Base-by-base conservation (phyloP, 768 basidiomycete species). In the Trametes villosa region DNA sequence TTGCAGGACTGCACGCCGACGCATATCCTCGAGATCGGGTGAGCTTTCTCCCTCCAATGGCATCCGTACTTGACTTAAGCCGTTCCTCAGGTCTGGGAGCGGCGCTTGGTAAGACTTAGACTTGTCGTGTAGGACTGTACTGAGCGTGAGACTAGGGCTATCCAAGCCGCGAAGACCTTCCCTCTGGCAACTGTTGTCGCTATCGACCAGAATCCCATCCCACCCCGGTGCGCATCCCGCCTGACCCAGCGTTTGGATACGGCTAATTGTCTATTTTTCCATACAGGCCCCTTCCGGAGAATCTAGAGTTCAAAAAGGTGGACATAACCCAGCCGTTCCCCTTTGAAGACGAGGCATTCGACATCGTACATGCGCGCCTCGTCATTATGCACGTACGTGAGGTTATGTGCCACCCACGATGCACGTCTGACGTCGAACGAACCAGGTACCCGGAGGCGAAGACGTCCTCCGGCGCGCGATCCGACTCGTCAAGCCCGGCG, bases 351-450 rank as follows among this genome's bases (percentile, higher is more conserved):
- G 68, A 61, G 26, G 33, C 42, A 27, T 72, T 72, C 55, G 71
- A 72, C 57, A 47, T 69, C 29, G 54, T 72, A 15, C 71, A 72
- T 41, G 52, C 61, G 31, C 64, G 71, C 12, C 62, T 72, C 40
- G 65, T 69, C 9, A 60, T 70, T 9, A 55, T 66, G 24, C 71
- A 72, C 51, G 71, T 68, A 46, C 26, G 68, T 42, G 41, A 13
- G 17, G n/a, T 9, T n/a, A n/a, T n/a, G 41, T n/a, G 9, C 17
- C 18, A 42, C 41, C 41, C 7, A 11, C 20, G 3, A 9, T 20
- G 18, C 41, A n/a, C n/a, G n/a, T n/a, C n/a, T n/a, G n/a, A n/a
- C 22, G 9, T 20, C 31, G 4, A 6, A 4, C 1, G 22, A 12
- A 11, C 15, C 44, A 70, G 68, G 62, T 69, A 12, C 66, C 70